Percentiles rank a stretch among this genome's conserved stretches.
These are phyloP conservation scores for Aspergillus alliaceus DNA, from an alignment of 2,329 filamentous ascomycete species.

Conservation along the genomic window DNA sequence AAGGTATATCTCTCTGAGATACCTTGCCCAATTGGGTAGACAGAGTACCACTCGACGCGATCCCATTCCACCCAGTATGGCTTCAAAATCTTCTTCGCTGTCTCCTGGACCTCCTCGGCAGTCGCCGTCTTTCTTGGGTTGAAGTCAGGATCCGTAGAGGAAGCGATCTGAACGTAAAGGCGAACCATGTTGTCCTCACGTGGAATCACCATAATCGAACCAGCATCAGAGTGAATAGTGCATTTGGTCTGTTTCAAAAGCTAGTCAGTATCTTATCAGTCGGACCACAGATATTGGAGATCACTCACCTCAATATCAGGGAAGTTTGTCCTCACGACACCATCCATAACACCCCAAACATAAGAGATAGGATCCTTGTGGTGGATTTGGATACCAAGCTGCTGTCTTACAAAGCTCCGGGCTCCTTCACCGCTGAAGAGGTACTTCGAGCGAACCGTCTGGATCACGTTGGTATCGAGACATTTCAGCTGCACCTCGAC, in stretches of 20 bases:
- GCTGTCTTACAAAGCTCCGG: slow-evolving; percentile 59
- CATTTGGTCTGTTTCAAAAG: slow-evolving; percentile 56
- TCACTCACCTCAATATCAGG: slow-evolving; percentile 58
- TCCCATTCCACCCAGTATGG: slow-evolving; percentile 65
- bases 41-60: slow-evolving; percentile 65
- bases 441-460: slow-evolving; percentile 65
- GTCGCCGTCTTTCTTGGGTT: slow-evolving; percentile 61
- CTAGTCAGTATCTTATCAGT: neutral
- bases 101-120: slow-evolving; percentile 58
- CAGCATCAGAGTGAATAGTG: slow-evolving; percentile 65
- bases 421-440: slow-evolving; percentile 65
- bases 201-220: slow-evolving; percentile 64
- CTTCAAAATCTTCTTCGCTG: slow-evolving; percentile 59
- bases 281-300: neutral
- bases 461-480: slow-evolving; percentile 67
- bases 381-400: slow-evolving; percentile 65
- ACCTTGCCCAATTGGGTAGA: slow-evolving; percentile 66
- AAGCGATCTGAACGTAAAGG: slow-evolving; percentile 59
- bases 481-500: slow-evolving; percentile 77
- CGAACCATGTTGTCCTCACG: slow-evolving; percentile 52
- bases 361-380: slow-evolving; percentile 65
- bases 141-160: slow-evolving; percentile 61
- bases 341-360: slow-evolving; percentile 68
- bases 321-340: slow-evolving; percentile 63
- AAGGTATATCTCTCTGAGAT: slow-evolving; percentile 65